Evolutionary conservation across 345 rosid species (phyloP).

Genomic region (Acer negundo): DNA sequence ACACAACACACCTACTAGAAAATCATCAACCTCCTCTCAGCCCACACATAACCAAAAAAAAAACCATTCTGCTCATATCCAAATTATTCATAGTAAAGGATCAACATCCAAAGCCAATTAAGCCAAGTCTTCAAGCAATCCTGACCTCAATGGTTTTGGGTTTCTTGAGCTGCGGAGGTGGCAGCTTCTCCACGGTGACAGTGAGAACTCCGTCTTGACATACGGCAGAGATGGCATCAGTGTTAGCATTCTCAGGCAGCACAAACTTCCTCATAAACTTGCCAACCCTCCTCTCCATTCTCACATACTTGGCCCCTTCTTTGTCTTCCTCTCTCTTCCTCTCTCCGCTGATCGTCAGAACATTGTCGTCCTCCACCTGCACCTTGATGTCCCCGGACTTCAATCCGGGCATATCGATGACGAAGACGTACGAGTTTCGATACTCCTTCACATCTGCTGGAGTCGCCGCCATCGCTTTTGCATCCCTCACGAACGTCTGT

Average conservation of each 20-base stretch:
- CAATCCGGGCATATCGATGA: constrained; percentile 84
- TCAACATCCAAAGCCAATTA: not conserved
- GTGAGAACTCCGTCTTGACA: constrained; percentile 74
- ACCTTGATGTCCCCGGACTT: constrained; percentile 68
- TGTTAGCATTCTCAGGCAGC: constrained; percentile 70
- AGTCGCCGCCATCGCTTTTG: constrained; percentile 82
- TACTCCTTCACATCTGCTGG: constrained; percentile 76
- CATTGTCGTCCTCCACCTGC: constrained; percentile 73
- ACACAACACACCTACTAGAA: too few relatives aligned
- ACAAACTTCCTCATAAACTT: constrained; percentile 78
- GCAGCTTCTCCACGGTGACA: constrained; percentile 70
- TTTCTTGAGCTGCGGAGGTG: constrained; percentile 86
- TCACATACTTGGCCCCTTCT: constrained; percentile 60
- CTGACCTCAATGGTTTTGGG: constrained; percentile 67
- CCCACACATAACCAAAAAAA: not conserved
- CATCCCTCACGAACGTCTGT: constrained; percentile 59
- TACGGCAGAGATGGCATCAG: constrained; percentile 57
- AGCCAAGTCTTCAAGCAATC: constrained; percentile 44
- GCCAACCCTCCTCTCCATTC: constrained; percentile 82
- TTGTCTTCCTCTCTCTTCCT: constrained; percentile 55
- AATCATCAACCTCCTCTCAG: too few relatives aligned
- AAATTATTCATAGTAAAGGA: not conserved
- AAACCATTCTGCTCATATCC: too few relatives aligned
- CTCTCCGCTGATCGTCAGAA: constrained; percentile 67
- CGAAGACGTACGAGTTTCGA: constrained; percentile 51